Evolutionary conservation across 257 asterid genomes (phyloP).

Genomic region (Rhazya stricta): DNA sequence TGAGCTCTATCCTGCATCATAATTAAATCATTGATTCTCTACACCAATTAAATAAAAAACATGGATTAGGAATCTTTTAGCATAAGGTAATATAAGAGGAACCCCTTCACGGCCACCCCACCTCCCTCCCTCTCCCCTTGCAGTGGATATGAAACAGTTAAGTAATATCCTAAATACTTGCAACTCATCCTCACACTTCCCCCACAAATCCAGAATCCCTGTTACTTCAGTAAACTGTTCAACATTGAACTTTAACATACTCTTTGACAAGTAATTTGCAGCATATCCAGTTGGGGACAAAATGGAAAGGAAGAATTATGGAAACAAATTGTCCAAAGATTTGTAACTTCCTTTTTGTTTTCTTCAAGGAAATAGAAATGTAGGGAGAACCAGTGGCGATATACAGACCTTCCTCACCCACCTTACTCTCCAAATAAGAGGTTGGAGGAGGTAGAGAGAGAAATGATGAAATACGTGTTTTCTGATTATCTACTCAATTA

Average conservation of each 20-base stretch:
- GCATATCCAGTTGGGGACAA: neutral
- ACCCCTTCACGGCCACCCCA: neutral
- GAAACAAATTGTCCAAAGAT: neutral
- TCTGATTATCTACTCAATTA: neutral
- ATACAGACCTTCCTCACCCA: neutral
- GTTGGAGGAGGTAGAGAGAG: neutral
- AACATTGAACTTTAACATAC: neutral
- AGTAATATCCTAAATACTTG: neutral
- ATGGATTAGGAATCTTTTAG: neutral
- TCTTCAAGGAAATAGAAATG: neutral
- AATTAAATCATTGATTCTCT: conserved; percentile 8
- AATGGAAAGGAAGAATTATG: neutral
- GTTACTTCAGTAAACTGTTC: neutral
- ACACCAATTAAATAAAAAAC: neutral
- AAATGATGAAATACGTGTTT: neutral
- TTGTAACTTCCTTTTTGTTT: neutral
- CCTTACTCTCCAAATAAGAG: neutral
- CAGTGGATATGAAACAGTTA: neutral
- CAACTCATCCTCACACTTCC: neutral
- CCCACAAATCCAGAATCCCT: neutral
- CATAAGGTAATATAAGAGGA: neutral
- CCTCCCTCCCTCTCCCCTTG: neutral
- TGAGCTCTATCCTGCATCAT: conserved; percentile 72
- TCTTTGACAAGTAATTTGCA: neutral
- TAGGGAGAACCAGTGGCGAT: neutral